Evolutionary conservation across 139 green algal species (phyloP), one percentile per base, ranked within the genome.

Genomic region (Chlorella sp.): DNA sequence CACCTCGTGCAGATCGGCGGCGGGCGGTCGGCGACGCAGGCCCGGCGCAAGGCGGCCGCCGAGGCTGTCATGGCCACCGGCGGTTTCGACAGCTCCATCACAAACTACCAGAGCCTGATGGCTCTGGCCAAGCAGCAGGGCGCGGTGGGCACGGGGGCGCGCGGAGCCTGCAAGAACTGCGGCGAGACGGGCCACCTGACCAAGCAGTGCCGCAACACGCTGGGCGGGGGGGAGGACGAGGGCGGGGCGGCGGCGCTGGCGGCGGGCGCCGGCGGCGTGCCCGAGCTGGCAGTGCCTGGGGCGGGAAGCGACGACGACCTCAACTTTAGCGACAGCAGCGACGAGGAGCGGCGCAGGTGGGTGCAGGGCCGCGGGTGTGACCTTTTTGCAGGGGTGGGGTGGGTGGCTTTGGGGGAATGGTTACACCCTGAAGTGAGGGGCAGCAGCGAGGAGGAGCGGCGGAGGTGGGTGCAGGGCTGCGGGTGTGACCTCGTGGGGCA

Each of bases 151-250:
- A 92, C 89, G 66, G 94, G 91, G 3, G 92, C 91, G 57, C 89
- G 96, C 30, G 96, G 96, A 26, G 96, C 96, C 34, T 98, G 96
- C 91, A 97, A 96, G 90, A 90, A 95, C 22, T 98, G 96, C 89
- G 96, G 96, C 37, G 93, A 97, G 81, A 90, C 98, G 24, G 96
- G 96, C 14, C 96, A 98, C 92, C 93, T 98, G 24, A 98, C 96
- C 18, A 97, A 97, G 92, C 96, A 98, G 95, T 98, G 96, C 93
- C 93, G 94, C 68, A 98, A 98, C 89, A 86, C 75, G 15, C 88
- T 83, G 37, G 77, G 48, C 14, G 89, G 79, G 26, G 81, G 48
- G 83, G 85, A 7, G 66, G 90, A 79, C 2, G 85, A n/a, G 30
- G 87, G 24, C 9, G 80, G 18, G 9, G 40, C 4, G 32, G 82